Conservation (phyloP, 2,329 filamentous ascomycete genomes). For the Claviceps sp. region DNA sequence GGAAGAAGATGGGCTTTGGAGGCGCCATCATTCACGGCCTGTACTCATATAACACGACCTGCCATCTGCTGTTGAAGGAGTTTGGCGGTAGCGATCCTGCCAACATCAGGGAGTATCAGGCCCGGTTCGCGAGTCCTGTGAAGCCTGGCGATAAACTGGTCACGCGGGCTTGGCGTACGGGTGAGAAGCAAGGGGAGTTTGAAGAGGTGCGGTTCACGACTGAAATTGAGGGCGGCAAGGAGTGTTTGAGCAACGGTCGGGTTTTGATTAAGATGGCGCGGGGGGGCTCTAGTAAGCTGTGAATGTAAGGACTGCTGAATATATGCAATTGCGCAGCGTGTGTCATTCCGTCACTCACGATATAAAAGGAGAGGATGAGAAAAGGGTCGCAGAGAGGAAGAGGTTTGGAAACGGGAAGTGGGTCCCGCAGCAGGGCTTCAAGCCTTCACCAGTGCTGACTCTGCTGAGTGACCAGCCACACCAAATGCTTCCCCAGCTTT, state of each 20-base stretch:
- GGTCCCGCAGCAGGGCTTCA: background rate
- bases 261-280: constrained; percentile 58
- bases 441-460: background rate
- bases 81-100: constrained; percentile 65
- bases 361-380: too few species aligned
- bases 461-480: background rate
- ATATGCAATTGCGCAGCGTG: too few species aligned
- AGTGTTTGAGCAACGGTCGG: constrained; percentile 76
- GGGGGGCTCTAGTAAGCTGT: constrained; percentile 49
- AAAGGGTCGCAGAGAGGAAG: too few species aligned
- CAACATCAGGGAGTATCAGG: constrained; percentile 81
- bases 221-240: constrained; percentile 66
- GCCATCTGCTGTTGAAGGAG: constrained; percentile 57
- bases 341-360: too few species aligned
- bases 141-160: constrained; percentile 71
- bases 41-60: constrained; percentile 72
- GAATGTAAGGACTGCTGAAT: constrained; percentile 10
- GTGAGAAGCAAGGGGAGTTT: constrained; percentile 48
- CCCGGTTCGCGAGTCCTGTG: constrained; percentile 74
- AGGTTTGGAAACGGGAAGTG: background rate
- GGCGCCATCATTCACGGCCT: constrained; percentile 82
- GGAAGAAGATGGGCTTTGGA: constrained; percentile 80
- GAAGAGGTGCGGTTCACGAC: constrained; percentile 78
- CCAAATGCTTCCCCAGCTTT: background rate
- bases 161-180: constrained; percentile 69